Conservation (phyloP, 768 basidiomycete genomes). For the Suillus fuscotomentosus region DNA sequence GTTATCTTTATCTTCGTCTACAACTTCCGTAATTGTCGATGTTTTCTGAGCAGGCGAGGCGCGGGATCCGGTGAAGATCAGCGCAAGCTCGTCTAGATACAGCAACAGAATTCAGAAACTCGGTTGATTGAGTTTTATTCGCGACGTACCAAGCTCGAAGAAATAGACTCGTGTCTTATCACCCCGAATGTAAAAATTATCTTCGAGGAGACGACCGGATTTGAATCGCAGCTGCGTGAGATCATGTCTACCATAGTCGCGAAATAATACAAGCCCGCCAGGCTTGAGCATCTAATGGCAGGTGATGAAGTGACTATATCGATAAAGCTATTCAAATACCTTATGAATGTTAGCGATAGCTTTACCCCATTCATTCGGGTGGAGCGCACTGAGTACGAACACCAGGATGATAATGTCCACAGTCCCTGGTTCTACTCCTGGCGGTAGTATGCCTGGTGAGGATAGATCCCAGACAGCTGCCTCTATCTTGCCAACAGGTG, state of each 20-base stretch:
- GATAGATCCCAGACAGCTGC: constrained; percentile 93
- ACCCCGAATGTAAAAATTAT: constrained; percentile 94
- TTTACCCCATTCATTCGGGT: constrained; percentile 87
- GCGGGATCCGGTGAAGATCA: constrained; percentile 71
- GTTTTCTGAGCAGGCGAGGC: constrained; percentile 33
- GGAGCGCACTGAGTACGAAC: constrained; percentile 91
- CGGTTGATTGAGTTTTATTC: background rate
- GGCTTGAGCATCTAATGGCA: constrained; percentile 85
- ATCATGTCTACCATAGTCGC: constrained; percentile 95
- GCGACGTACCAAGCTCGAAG: constrained; percentile 73
- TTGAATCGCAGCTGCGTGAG: constrained; percentile 95
- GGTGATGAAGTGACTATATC: background rate
- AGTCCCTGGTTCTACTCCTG: constrained; percentile 58
- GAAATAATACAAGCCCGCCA: constrained; percentile 76
- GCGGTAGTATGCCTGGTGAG: constrained; percentile 56
- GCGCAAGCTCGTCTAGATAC: constrained; percentile 67
- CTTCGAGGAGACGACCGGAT: constrained; percentile 79
- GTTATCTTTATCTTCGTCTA: constrained; percentile 31
- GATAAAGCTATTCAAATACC: constrained; percentile 35
- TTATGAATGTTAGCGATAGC: constrained; percentile 80
- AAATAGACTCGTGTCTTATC: constrained; percentile 98
- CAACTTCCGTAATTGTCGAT: constrained; percentile 30
- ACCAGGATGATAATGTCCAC: constrained; percentile 91
- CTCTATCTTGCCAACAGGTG: constrained; percentile 67
- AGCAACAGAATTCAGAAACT: background rate